phyloP scores from a whole-genome alignment of 2,329 filamentous ascomycete genomes.

The Passalora sequoiae region DNA sequence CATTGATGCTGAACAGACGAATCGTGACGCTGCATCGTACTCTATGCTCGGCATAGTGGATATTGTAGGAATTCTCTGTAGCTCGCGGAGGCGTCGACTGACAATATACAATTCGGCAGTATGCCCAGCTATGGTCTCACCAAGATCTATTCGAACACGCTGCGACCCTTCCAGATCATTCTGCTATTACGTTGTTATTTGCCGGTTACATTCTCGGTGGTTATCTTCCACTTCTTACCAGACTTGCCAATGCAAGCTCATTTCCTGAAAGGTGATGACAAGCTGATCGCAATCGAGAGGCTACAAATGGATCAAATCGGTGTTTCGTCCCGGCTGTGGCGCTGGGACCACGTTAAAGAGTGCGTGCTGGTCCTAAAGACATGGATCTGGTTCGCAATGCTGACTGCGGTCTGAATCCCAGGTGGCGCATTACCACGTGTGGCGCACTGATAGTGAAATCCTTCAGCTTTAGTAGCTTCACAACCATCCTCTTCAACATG shows the following conservation, averaged over 20 bases:
- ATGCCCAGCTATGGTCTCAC: constrained; percentile 28
- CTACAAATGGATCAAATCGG: constrained; percentile 41
- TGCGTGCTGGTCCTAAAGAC: constrained; percentile 55
- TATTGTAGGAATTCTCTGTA: constrained; percentile 14
- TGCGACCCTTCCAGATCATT: constrained; percentile 26
- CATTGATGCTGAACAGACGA: constrained; percentile 28
- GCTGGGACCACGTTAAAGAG: constrained; percentile 52
- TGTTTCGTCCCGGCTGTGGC: constrained; percentile 43
- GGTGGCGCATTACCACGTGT: constrained; percentile 56
- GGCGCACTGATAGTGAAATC: constrained; percentile 54
- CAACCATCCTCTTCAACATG: constrained; percentile 57
- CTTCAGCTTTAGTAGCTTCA: constrained; percentile 54
- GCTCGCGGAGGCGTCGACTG: not conserved
- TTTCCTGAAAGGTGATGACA: constrained; percentile 54
- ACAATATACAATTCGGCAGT: constrained; percentile 22
- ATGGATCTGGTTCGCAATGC: constrained; percentile 47
- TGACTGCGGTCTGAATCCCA: constrained; percentile 51
- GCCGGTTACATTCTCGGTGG: constrained; percentile 48
- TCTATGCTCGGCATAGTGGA: constrained; percentile 29
- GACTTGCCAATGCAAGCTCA: constrained; percentile 58
- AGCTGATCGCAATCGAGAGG: constrained; percentile 54
- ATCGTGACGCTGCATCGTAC: constrained; percentile 30
- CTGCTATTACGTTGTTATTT: constrained; percentile 36
- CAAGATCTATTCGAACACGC: constrained; percentile 21
- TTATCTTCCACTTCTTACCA: constrained; percentile 56